Base-by-base conservation (phyloP, 371 early-diverging fungal species). In the Zychaea mexicana region DNA sequence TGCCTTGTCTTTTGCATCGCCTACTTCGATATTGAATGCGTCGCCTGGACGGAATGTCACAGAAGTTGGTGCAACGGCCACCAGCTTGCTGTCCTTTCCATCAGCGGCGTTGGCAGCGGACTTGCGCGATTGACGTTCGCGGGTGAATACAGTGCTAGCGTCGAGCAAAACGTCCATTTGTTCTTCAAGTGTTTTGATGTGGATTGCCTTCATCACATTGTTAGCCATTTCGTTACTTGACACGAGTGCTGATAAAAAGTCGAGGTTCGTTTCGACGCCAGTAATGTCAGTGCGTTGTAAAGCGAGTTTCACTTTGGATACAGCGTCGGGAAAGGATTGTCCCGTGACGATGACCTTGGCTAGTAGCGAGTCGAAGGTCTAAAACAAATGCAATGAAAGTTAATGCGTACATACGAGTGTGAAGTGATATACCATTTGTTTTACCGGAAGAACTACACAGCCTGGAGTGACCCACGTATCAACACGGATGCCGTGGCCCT, bases 261-360 rank as follows among this genome's bases (percentile, higher is more conserved):
- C 67, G 19, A 75, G 52, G 52, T 79, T 79, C 9, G 80, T 79
- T 4, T 72, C 67, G 27, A 79, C 69, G 5, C 80, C 77, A 0
- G 53, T 46, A 32, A 77, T 77, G 19, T 63, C 32, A 2, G 70
- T 77, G 19, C 70, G 56, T 3, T 64, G 27, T 1, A 79, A 56
- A 9, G 72, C 73, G 27, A 58, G 57, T 8, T 62, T 61, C 39
- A 74, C 42, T 57, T 77, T 76, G n/a, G 67, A 33, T 22, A 72
- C 22, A 1, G 80, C 77, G 42, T 67, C 70, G 2, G 60, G 21
- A 21, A 69, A 77, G 8, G 75, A 67, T 65, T 70, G 71, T 0
- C 72, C 80, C 10, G 74, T 74, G 2, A 77, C 75, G 30, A 79
- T 75, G 12, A 79, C 33, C 54, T 79, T 79, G 42, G 75, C 80